These are phyloP conservation scores for Ceratobasidium sp. DNA, from an alignment of 1,284 basidiomycete genomes.

Conservation along the genomic window DNA sequence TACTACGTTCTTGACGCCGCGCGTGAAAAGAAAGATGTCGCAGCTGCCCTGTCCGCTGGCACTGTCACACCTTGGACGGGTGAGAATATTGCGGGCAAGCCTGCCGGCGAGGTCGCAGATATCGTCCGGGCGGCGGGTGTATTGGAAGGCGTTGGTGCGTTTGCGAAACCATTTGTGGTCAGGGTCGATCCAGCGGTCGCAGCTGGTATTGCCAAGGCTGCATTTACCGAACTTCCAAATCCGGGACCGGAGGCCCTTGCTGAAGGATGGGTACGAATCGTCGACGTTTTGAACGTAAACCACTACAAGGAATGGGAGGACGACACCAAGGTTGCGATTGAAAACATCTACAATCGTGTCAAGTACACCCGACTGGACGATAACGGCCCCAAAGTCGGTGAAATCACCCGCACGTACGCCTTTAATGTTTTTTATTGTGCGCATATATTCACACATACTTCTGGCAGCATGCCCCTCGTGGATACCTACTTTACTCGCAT, in stretches of 20 bases:
- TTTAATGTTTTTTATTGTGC: background rate
- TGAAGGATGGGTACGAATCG: conserved; percentile 76
- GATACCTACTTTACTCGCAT: conserved; percentile 92
- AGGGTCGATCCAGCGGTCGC: conserved; percentile 69
- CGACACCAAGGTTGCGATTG: conserved; percentile 78
- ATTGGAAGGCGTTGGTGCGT: conserved; percentile 67
- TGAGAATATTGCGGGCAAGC: conserved; percentile 66
- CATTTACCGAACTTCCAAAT: conserved; percentile 67
- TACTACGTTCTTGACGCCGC: conserved; percentile 87
- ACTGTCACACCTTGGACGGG: conserved; percentile 63
- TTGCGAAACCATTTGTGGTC: conserved; percentile 75
- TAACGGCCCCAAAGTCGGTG: conserved; percentile 85
- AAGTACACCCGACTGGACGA: conserved; percentile 84
- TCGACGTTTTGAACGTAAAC: conserved; percentile 88
- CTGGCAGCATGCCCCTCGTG: conserved; percentile 78
- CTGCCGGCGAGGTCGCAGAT: conserved; percentile 73
- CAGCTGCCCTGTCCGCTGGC: conserved; percentile 60
- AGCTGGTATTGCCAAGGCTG: conserved; percentile 76
- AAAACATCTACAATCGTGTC: conserved; percentile 78
- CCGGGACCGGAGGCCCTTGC: conserved; percentile 62
- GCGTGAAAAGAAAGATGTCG: conserved; percentile 66
- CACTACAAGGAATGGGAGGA: conserved; percentile 87
- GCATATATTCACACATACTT: conserved; percentile 35
- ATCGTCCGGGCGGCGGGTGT: conserved; percentile 66
- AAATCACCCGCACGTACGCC: conserved; percentile 77